Base-by-base conservation (phyloP, 768 basidiomycete genomes). In the Lactarius akahatsu region DNA sequence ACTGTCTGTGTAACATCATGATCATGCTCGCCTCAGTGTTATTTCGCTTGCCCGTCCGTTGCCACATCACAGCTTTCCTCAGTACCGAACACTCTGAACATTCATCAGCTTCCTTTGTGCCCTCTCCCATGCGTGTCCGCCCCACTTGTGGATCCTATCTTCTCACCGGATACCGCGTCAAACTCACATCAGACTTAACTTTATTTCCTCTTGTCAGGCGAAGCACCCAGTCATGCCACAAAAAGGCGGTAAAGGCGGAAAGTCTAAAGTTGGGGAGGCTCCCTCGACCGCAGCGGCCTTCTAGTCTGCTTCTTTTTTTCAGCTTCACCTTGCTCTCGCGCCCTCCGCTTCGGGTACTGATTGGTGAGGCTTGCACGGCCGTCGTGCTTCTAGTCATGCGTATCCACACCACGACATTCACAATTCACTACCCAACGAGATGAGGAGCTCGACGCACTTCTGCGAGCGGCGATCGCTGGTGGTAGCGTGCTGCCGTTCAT, bases 401-500 rank as follows among this genome's bases (percentile, higher is more conserved):
- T 9, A 45, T n/a, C 43, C 43, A 41, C 40, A 6, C 40, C 40
- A 4, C 18, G 18, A 9, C 43, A 45, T n/a, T 7, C n/a, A n/a
- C 43, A 45, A n/a, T 8, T n/a, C 4, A 20, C 43, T 0, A n/a
- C n/a, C n/a, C 43, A 7, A 20, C 3, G 43, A 45, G 20, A 45
- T 20, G 43, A 45, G 20, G 43, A 45, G 43, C n/a, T 45, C 8
- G n/a, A 45, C 30, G 30, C 30, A 30, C 30, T 30, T 9, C 93
- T 97, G 34, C 86, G 89, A 61, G 96, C 96, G 4, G 96, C 96
- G 4, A 96, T 98, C 72, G 93, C 95, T 15, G 91, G 90, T 50
- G 90, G 91, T 74, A 91, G 92, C 76, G 92, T 94, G 2, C 74
- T 94, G 67, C 92, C 92, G n/a, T 93, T 93, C 80, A 93, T 94